These are phyloP conservation scores for Rhodotorula taiwanensis DNA, from an alignment of 768 basidiomycete species.

Conservation along the genomic window DNA sequence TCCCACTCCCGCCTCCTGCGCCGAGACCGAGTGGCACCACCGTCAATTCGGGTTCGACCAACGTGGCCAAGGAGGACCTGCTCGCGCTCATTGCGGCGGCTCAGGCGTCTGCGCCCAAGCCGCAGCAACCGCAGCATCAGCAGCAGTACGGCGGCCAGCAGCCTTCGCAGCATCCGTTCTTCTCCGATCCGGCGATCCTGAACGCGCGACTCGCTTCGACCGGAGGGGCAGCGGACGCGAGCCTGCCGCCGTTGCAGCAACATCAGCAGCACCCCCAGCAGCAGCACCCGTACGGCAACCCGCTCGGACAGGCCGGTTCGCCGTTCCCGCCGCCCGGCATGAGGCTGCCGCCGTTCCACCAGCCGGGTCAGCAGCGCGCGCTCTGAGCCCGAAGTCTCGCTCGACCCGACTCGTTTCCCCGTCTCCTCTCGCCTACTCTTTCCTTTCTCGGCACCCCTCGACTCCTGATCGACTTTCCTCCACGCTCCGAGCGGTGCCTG, in stretches of 20 bases:
- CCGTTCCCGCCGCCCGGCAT: conserved; percentile 12
- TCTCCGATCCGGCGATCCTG: conserved; percentile 35
- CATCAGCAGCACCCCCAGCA: conserved; percentile 6
- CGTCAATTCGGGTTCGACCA: neutral
- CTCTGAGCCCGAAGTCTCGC: neutral
- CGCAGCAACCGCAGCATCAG: conserved; percentile 16
- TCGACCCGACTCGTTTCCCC: neutral
- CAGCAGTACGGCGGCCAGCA: neutral
- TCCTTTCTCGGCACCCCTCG: too few relatives aligned
- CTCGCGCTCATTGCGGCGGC: conserved; percentile 32
- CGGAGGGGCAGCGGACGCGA: neutral
- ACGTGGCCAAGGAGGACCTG: conserved; percentile 33
- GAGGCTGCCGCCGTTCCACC: conserved; percentile 6
- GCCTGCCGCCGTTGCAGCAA: neutral
- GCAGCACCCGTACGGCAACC: neutral
- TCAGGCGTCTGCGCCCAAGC: conserved; percentile 28
- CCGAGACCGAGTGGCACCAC: conserved; percentile 19
- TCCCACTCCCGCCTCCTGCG: conserved; percentile 35
- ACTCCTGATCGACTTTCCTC: too few relatives aligned
- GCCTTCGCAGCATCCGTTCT: conserved; percentile 27
- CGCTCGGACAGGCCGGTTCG: too few relatives aligned
- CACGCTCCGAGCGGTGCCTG: too few relatives aligned
- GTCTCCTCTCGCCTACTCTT: neutral
- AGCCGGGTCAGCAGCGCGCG: neutral
- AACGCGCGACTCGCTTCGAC: conserved; percentile 23